Percentiles rank a stretch among this genome's conserved stretches.
Evolutionary conservation across 2,329 filamentous ascomycete genomes (phyloP).

Genomic region (Exophiala sp.): DNA sequence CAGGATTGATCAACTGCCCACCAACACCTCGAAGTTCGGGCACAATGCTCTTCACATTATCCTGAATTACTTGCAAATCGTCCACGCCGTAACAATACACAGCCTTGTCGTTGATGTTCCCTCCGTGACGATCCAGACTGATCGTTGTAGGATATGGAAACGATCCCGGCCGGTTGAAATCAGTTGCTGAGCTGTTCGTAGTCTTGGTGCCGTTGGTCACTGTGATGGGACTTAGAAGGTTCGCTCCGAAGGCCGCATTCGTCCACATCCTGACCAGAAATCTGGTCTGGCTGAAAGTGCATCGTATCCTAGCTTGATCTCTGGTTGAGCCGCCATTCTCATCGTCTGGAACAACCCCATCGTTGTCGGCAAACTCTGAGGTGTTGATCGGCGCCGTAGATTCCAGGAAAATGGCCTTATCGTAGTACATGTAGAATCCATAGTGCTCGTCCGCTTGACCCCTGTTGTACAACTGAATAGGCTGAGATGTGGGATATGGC

Average conservation of each 20-base stretch:
- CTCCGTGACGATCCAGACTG: slow-evolving; percentile 59
- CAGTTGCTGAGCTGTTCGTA: slow-evolving; percentile 37
- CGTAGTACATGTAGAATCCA: slow-evolving; percentile 89
- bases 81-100: slow-evolving; percentile 60
- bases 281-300: slow-evolving; percentile 60
- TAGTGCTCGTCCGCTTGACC: slow-evolving; percentile 80
- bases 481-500: slow-evolving; percentile 59
- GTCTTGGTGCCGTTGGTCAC: slow-evolving; percentile 17
- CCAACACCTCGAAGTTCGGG: slow-evolving; percentile 52
- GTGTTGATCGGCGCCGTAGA: slow-evolving; percentile 17
- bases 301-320: slow-evolving; percentile 46
- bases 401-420: slow-evolving; percentile 74
- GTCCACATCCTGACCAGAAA: slow-evolving; percentile 64
- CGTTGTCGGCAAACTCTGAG: slow-evolving; percentile 20
- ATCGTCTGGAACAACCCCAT: slow-evolving; percentile 37
- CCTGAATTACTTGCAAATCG: slow-evolving; percentile 44
- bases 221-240: slow-evolving; percentile 28
- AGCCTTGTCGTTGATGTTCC: slow-evolving; percentile 51
- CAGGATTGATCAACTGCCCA: slow-evolving; percentile 51
- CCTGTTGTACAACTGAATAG: slow-evolving; percentile 79
- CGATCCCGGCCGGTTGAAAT: slow-evolving; percentile 52
- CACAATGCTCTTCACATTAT: slow-evolving; percentile 45
- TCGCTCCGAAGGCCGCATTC: slow-evolving; percentile 36
- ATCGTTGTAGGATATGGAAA: slow-evolving; percentile 62
- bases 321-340: slow-evolving; percentile 51